These are phyloP conservation scores for Capsaspora owczarzaki DNA, from an alignment of 78 protist genomes.

Conservation along the genomic window DNA sequence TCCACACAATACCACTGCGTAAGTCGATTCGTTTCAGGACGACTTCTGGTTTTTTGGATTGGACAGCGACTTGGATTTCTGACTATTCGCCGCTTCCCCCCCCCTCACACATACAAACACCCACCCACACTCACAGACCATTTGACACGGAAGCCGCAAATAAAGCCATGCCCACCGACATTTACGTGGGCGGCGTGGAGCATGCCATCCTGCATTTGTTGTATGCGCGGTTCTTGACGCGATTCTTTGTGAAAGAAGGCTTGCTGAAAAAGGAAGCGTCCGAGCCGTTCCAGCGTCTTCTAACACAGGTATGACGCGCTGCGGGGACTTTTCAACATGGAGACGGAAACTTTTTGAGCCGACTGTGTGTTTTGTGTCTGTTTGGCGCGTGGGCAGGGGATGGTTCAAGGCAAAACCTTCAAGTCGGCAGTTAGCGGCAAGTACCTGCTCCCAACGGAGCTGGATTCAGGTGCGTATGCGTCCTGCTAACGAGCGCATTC, in stretches of 20 bases:
- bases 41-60: background rate
- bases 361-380: background rate
- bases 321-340: background rate
- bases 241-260: background rate
- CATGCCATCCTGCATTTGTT: conserved; percentile 89
- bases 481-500: background rate
- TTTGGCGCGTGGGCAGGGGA: too few species aligned
- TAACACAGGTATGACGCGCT: conserved; percentile 37
- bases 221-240: conserved; percentile 74
- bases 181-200: conserved; percentile 87
- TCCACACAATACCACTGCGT: conserved; percentile 33
- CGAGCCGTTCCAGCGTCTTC: conserved; percentile 63
- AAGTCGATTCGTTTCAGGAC: background rate
- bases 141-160: conserved; percentile 5
- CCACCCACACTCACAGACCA: background rate
- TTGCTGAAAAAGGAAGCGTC: background rate
- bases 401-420: conserved; percentile 53
- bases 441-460: conserved; percentile 20
- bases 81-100: background rate
- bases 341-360: background rate
- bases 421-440: background rate
- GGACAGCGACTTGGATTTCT: background rate
- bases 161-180: conserved; percentile 66
- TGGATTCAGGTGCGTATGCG: background rate
- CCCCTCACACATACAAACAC: background rate